Conservation (phyloP, 805 yeast genomes). For the Crinitomyces ghanaensis region DNA sequence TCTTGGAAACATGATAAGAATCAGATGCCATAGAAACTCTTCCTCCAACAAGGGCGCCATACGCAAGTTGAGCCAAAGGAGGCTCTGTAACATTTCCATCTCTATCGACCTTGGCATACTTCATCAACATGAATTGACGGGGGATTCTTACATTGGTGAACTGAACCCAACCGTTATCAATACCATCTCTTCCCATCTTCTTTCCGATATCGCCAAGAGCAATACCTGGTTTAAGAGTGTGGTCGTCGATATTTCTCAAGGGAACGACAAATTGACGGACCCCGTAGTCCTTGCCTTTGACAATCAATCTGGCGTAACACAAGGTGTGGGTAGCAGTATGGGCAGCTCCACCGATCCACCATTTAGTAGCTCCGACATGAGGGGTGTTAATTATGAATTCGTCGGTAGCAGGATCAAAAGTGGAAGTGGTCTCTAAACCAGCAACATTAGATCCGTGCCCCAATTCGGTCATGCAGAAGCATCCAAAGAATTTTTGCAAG, state of each 20-base stretch:
- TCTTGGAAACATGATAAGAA: constrained; percentile 67
- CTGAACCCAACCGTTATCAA: constrained; percentile 96
- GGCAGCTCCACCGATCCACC: constrained; percentile 99
- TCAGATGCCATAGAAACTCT: constrained; percentile 85
- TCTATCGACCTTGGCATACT: constrained; percentile 60
- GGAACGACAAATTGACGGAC: constrained; percentile 91
- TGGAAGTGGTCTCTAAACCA: constrained; percentile 85
- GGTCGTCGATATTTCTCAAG: constrained; percentile 55
- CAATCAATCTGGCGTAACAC: constrained; percentile 75
- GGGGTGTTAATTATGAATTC: constrained; percentile 76
- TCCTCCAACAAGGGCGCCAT: constrained; percentile 79
- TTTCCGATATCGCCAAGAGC: constrained; percentile 86
- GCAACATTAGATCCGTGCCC: constrained; percentile 95
- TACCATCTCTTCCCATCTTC: constrained; percentile 93
- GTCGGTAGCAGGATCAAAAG: constrained; percentile 52
- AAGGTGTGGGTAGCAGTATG: constrained; percentile 82
- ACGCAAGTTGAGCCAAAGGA: constrained; percentile 79
- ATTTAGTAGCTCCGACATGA: constrained; percentile 83
- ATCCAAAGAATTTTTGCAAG: constrained; percentile 46
- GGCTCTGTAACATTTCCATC: constrained; percentile 66
- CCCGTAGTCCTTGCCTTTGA: constrained; percentile 78
- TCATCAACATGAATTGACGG: constrained; percentile 68
- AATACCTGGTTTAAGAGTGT: constrained; percentile 67
- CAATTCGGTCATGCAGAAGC: constrained; percentile 88
- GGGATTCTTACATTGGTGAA: constrained; percentile 78